A percentile compares a stretch with the other conserved stretches of the same genome.
Conservation (phyloP, 148 eudicot genomes). For the Chenopodium formosanum region DNA sequence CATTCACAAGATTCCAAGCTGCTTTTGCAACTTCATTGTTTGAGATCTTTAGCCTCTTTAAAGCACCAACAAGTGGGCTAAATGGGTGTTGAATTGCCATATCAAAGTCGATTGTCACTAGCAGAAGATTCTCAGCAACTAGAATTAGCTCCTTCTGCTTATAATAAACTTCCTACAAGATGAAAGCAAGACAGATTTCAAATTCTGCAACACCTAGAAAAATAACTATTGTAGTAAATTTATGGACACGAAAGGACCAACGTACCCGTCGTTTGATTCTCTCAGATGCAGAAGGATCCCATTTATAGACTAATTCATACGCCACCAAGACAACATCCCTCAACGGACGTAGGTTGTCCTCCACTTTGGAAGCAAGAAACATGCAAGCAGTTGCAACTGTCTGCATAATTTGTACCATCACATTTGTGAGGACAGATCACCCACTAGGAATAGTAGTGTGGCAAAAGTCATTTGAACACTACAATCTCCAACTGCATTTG, state of each 20-base stretch:
- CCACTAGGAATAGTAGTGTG: constrained; percentile 4
- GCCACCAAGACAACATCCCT: constrained; percentile 58
- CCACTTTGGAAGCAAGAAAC: constrained; percentile 78
- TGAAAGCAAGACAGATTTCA: constrained; percentile 17
- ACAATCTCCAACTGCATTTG: neutral
- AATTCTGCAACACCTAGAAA: constrained; percentile 4
- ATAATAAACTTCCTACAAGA: constrained; percentile 54
- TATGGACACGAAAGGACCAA: constrained; percentile 6
- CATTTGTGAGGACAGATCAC: constrained; percentile 1
- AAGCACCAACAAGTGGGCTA: constrained; percentile 67
- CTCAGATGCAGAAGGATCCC: constrained; percentile 64
- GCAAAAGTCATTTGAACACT: neutral
- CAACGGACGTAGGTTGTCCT: constrained; percentile 57
- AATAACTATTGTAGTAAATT: neutral
- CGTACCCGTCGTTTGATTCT: constrained; percentile 70
- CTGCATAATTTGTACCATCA: constrained; percentile 38
- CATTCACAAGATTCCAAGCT: constrained; percentile 84
- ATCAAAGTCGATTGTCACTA: constrained; percentile 65
- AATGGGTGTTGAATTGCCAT: constrained; percentile 65
- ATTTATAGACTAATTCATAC: constrained; percentile 58
- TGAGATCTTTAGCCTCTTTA: constrained; percentile 56
- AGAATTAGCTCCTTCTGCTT: constrained; percentile 59
- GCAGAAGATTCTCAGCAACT: constrained; percentile 55
- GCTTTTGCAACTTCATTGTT: constrained; percentile 58
- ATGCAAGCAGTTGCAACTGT: constrained; percentile 59